These are phyloP conservation scores for Dryadomyces quercus-mongolicae DNA, from an alignment of 2,329 filamentous ascomycete species.

Conservation along the genomic window DNA sequence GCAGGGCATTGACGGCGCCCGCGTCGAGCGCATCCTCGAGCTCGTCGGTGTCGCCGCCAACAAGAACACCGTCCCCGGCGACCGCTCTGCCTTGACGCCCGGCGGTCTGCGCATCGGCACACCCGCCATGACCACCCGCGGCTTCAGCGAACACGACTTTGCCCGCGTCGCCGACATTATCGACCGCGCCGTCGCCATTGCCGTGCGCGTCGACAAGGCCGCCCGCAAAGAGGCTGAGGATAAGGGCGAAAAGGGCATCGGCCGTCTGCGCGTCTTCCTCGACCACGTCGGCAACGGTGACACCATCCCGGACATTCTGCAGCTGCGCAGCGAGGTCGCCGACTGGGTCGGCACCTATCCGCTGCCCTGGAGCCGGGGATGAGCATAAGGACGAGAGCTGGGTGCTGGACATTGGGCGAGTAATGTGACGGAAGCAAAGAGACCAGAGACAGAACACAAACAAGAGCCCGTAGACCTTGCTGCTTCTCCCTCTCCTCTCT, in stretches of 20 bases:
- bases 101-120: slow-evolving; percentile 90
- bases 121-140: slow-evolving; percentile 93
- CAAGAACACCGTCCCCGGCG: slow-evolving; percentile 97
- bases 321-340: slow-evolving; percentile 62
- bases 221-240: slow-evolving; percentile 58
- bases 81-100: slow-evolving; percentile 85
- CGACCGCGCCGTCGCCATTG: slow-evolving; percentile 69
- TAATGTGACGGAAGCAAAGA: not conserved
- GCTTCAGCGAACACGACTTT: slow-evolving; percentile 85
- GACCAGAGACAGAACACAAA: not conserved
- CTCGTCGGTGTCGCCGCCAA: slow-evolving; percentile 94
- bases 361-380: slow-evolving; percentile 44
- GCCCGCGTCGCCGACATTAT: slow-evolving; percentile 75
- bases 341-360: slow-evolving; percentile 68
- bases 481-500: too few relatives aligned
- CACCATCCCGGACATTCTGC: slow-evolving; percentile 56
- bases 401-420: too few relatives aligned
- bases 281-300: slow-evolving; percentile 57
- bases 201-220: slow-evolving; percentile 61
- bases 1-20: slow-evolving; percentile 74
- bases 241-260: slow-evolving; percentile 52
- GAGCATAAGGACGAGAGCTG: too few relatives aligned
- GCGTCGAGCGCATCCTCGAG: slow-evolving; percentile 82
- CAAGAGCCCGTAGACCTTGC: not conserved
- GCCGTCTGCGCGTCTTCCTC: slow-evolving; percentile 54